Evolutionary conservation across 2,329 filamentous ascomycete genomes (phyloP).

Genomic region (Diaporthe ampelina): DNA sequence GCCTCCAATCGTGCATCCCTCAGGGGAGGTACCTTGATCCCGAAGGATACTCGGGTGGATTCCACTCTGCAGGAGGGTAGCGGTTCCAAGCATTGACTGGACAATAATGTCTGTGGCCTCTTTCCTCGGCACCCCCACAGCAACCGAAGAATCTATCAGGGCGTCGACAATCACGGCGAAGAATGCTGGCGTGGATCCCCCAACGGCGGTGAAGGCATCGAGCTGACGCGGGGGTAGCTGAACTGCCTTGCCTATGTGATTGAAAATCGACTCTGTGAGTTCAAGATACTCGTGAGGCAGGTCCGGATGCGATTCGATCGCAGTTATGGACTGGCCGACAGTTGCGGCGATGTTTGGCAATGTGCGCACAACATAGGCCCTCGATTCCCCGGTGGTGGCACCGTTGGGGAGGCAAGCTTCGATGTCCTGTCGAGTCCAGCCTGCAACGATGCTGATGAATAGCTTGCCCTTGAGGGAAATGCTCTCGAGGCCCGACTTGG

Average conservation of each 20-base stretch:
- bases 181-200: slow-evolving; percentile 72
- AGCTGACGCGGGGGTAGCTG: slow-evolving; percentile 65
- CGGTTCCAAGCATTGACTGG: slow-evolving; percentile 71
- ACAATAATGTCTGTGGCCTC: slow-evolving; percentile 71
- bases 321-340: slow-evolving; percentile 51
- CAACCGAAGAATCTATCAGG: slow-evolving; percentile 71
- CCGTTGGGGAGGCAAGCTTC: slow-evolving; percentile 53
- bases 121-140: slow-evolving; percentile 69
- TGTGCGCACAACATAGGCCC: slow-evolving; percentile 49
- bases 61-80: slow-evolving; percentile 64
- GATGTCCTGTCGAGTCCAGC: slow-evolving; percentile 59
- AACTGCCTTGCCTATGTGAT: slow-evolving; percentile 65
- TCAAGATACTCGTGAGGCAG: slow-evolving; percentile 45
- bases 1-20: slow-evolving; percentile 72
- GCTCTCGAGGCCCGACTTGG: slow-evolving; percentile 52
- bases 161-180: slow-evolving; percentile 71
- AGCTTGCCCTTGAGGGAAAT: slow-evolving; percentile 58
- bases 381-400: neutral
- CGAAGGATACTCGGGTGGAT: slow-evolving; percentile 70
- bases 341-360: slow-evolving; percentile 54
- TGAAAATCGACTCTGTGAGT: slow-evolving; percentile 63
- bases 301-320: slow-evolving; percentile 48
- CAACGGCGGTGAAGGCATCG: slow-evolving; percentile 71
- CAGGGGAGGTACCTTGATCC: slow-evolving; percentile 71
- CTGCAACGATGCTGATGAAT: slow-evolving; percentile 65